Conservation (phyloP, 768 basidiomycete genomes). For the Boletus bicolor region DNA sequence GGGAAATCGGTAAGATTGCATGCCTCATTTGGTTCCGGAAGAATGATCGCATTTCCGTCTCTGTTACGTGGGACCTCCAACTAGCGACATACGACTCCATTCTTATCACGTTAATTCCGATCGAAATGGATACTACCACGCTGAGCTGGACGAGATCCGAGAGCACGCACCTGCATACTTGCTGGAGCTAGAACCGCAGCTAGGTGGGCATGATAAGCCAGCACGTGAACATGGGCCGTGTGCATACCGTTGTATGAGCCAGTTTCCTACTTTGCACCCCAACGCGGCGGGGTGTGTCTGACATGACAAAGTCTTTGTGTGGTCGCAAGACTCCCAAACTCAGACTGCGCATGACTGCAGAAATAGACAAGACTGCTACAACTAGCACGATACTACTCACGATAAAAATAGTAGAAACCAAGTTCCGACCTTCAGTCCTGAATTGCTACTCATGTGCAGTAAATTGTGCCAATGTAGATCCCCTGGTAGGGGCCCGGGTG, state of each 20-base stretch:
- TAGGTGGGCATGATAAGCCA: neutral
- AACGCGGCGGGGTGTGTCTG: neutral
- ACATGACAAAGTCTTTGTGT: neutral
- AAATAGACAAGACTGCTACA: neutral
- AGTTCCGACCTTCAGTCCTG: neutral
- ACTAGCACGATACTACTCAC: neutral
- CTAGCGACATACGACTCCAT: neutral
- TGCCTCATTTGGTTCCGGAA: neutral
- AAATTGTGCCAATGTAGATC: constrained; percentile 52
- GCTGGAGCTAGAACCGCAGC: neutral
- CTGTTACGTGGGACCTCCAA: neutral
- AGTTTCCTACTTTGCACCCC: neutral
- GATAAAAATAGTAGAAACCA: constrained; percentile 5
- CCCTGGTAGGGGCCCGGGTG: constrained; percentile 60
- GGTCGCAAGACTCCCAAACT: neutral
- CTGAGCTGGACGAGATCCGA: neutral
- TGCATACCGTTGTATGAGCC: neutral
- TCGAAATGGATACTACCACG: neutral
- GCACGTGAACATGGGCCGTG: neutral
- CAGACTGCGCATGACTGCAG: neutral
- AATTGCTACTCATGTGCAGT: constrained; percentile 24
- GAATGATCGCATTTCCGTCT: no score
- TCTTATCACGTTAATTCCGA: neutral
- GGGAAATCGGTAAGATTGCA: neutral
- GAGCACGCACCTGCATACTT: neutral